Percentiles rank a stretch among this genome's conserved stretches.
Conservation (phyloP, 176 grass and related monocot genomes). For the Aegilops bicornis region DNA sequence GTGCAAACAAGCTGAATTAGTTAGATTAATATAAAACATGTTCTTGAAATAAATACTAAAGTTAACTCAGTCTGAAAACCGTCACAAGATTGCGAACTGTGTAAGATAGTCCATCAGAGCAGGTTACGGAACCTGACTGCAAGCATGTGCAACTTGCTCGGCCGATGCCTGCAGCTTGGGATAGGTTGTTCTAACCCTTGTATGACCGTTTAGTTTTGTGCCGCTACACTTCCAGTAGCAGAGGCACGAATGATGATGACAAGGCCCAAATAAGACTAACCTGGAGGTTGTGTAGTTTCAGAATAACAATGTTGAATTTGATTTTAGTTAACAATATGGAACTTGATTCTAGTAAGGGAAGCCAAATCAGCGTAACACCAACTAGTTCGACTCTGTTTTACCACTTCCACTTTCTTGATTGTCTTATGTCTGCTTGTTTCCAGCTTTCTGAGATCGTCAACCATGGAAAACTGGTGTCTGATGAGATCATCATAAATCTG, state of each 20-base stretch:
- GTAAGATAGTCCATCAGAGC: not conserved
- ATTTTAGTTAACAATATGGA: no score
- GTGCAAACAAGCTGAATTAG: not conserved
- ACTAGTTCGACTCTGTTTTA: not conserved
- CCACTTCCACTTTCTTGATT: not conserved
- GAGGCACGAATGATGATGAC: no score
- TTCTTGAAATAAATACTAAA: no score
- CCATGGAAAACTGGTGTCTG: constrained; percentile 84
- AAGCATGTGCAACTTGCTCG: not conserved
- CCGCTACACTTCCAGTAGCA: not conserved
- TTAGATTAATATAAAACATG: not conserved
- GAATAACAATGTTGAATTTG: no score
- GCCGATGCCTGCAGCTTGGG: not conserved
- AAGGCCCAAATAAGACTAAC: no score
- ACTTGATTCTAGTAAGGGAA: no score
- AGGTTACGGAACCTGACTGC: not conserved
- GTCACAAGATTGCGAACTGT: not conserved
- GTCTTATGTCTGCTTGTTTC: constrained; percentile 12
- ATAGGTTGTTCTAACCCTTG: not conserved
- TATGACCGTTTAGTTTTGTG: not conserved
- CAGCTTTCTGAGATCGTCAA: constrained; percentile 90
- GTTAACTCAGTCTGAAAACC: not conserved
- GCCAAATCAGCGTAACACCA: not conserved
- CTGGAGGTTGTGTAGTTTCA: no score
- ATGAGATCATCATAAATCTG: constrained; percentile 90